Percentiles rank a stretch among this genome's conserved stretches.
Evolutionary conservation across 1,284 basidiomycete genomes (phyloP).

Genomic region (Melampsora larici-populina): DNA sequence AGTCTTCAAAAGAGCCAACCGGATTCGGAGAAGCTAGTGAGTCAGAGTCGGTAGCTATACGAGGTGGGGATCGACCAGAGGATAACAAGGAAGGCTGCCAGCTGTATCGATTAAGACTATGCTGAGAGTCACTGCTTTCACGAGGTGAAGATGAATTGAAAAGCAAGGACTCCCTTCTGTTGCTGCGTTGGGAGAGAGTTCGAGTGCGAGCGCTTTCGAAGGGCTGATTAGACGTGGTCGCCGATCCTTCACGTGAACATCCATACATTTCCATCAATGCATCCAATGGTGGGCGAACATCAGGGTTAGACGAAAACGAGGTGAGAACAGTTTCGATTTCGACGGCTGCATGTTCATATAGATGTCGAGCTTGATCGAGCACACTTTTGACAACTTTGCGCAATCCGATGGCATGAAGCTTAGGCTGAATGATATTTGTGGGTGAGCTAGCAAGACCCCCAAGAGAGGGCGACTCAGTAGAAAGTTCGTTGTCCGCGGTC

Average conservation of each 20-base stretch:
- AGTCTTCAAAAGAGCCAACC: not conserved
- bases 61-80: not conserved
- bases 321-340: slow-evolving; percentile 25
- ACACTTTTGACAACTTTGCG: slow-evolving; percentile 24
- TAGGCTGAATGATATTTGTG: not conserved
- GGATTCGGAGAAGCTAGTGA: not conserved
- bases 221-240: not conserved
- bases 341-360: slow-evolving; percentile 20
- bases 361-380: slow-evolving; percentile 27
- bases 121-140: not conserved
- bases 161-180: not conserved
- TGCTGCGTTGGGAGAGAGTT: not conserved
- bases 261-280: slow-evolving; percentile 41
- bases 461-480: not conserved
- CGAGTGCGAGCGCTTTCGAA: not conserved
- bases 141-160: slow-evolving; percentile 1
- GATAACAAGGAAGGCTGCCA: not conserved
- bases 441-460: no score
- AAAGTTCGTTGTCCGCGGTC: no score
- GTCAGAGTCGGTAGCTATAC: not conserved
- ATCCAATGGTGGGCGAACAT: not conserved
- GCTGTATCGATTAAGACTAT: not conserved
- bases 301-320: not conserved
- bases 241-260: slow-evolving; percentile 19
- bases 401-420: slow-evolving; percentile 21